A percentile compares a stretch with the other conserved stretches of the same genome.
phyloP scores from a whole-genome alignment of 1,284 basidiomycete genomes.

The Papiliotrema flavescens region DNA sequence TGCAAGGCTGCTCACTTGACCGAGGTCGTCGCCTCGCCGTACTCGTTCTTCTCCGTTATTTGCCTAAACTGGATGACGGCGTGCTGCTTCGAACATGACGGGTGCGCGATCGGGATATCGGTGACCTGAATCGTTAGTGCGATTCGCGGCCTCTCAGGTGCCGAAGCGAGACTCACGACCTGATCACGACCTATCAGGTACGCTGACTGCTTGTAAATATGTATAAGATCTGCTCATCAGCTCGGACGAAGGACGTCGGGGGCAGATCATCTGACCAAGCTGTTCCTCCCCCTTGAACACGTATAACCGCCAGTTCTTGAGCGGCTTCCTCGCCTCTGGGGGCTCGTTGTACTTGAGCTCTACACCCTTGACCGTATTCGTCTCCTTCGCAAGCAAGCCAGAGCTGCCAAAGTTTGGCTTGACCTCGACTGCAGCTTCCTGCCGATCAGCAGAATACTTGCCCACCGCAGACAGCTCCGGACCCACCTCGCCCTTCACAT shows the following conservation, averaged over 20 bases:
- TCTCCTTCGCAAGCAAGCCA: conserved; percentile 90
- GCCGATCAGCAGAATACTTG: conserved; percentile 13
- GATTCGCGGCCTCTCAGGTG: neutral
- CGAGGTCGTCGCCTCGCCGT: conserved; percentile 67
- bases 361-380: conserved; percentile 82
- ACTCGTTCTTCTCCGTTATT: conserved; percentile 81
- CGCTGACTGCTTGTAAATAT: conserved; percentile 87
- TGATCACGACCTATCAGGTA: conserved; percentile 90
- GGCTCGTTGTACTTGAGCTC: conserved; percentile 98
- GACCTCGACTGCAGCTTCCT: conserved; percentile 19
- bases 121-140: conserved; percentile 51
- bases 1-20: conserved; percentile 72
- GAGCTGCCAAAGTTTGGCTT: conserved; percentile 84
- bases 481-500: conserved; percentile 19
- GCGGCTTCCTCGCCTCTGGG: conserved; percentile 91
- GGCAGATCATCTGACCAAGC: conserved; percentile 58
- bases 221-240: conserved; percentile 65
- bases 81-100: conserved; percentile 97
- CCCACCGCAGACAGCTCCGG: conserved; percentile 6
- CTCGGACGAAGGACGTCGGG: neutral
- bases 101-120: conserved; percentile 89
- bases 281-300: conserved; percentile 95
- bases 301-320: conserved; percentile 86
- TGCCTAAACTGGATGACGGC: conserved; percentile 93
- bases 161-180: conserved; percentile 53